Base-by-base conservation (phyloP, 257 asterid species). In the Fraxinus americana region DNA sequence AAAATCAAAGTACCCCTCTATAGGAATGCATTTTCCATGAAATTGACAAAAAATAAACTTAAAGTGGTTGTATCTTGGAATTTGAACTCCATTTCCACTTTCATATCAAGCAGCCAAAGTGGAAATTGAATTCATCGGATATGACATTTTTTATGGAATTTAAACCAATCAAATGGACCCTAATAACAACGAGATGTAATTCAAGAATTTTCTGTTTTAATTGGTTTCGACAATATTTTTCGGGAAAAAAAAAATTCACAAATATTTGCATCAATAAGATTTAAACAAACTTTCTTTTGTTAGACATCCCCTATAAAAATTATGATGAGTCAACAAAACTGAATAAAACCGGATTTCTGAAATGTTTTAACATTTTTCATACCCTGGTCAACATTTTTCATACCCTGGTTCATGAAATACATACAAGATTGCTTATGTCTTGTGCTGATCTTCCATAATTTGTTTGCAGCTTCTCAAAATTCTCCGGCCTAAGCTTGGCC, bases 401-500 rank as follows among this genome's bases (percentile, higher is more conserved):
- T 67, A 38, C 67, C 82, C 77, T 77, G 77, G 79, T 83, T 71
- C 76, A 80, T 66, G 76, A 79, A 78, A 77, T 82, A 78, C 74
- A 87, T 78, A 76, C 72, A 78, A 86, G 71, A 83, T 11, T 36
- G 67, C 12, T 65, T 34, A 13, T 73, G 63, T 74, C 61, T 36
- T 54, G 69, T 12, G 39, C 34, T 25, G 50, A 52, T 77, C 80
- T 57, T 57, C 52, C 30, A 74, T 78, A 45, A 57, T 34, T 68
- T 50, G 27, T 73, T 25, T 72, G 67, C 39, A 35, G 78, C 48
- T 45, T 35, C 27, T 71, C 72, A 27, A 67, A 63, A 32, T 19
- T 43, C 38, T 29, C 39, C 8, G 8, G 57, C 52, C 86, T 88
- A 89, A 70, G 89, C 88, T 82, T 85, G 83, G 43, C 97, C 97